Evolutionary conservation across 768 basidiomycete genomes (phyloP).

Genomic region (Cystobasidium ongulense): DNA sequence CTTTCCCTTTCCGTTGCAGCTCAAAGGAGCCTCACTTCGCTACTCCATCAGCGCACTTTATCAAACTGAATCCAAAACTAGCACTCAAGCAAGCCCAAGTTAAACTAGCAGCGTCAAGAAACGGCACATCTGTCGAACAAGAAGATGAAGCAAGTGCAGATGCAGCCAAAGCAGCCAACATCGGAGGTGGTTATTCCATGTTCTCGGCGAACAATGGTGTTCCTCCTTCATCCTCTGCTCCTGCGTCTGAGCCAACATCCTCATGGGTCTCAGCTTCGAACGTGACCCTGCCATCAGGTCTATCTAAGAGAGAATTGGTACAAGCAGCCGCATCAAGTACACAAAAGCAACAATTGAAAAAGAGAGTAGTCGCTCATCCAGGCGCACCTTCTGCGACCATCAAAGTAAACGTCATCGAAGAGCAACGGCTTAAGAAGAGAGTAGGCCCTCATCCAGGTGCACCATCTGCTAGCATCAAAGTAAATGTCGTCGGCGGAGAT

Average conservation of each 20-base stretch:
- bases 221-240: not conserved
- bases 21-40: not conserved
- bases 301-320: not conserved
- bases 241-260: not conserved
- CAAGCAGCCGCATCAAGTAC: not conserved
- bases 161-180: not conserved
- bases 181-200: not conserved
- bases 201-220: constrained; percentile 13
- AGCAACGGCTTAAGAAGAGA: not conserved
- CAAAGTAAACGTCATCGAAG: not conserved
- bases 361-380: constrained; percentile 2
- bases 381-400: constrained; percentile 6
- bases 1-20: not conserved
- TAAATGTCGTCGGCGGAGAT: constrained; percentile 22
- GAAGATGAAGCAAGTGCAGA: not conserved
- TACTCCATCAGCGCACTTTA: not conserved
- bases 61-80: not conserved
- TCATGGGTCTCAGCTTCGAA: constrained; percentile 19
- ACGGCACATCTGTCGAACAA: not conserved
- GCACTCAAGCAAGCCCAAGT: not conserved
- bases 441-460: not conserved
- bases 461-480: not conserved
- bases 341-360: not conserved
- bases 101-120: not conserved
- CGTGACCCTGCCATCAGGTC: constrained; percentile 9